Evolutionary conservation across 441 rosid genomes (phyloP).

Genomic region (Manihot esculenta): DNA sequence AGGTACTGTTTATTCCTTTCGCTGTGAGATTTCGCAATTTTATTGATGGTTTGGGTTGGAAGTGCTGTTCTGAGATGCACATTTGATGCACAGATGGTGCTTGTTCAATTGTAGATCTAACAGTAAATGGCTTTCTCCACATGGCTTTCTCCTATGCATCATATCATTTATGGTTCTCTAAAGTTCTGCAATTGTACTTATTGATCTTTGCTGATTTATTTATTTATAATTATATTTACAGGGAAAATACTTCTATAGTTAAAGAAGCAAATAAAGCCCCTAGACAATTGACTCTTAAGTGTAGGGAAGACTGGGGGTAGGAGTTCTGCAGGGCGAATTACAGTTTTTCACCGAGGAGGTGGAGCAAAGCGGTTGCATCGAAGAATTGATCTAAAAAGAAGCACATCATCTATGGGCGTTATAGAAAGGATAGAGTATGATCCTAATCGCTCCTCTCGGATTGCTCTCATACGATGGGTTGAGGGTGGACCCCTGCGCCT

Average conservation of each 20-base stretch:
- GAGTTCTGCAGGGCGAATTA: conserved; percentile 34
- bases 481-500: conserved; percentile 13
- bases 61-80: not conserved
- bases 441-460: conserved; percentile 34
- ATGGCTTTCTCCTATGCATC: no score
- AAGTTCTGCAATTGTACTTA: not conserved
- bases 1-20: not conserved
- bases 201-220: not conserved
- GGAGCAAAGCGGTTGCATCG: conserved; percentile 36
- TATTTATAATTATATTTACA: not conserved
- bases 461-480: conserved; percentile 33
- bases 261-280: conserved; percentile 24
- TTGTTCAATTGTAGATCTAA: no score
- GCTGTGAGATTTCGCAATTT: not conserved
- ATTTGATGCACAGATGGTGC: not conserved
- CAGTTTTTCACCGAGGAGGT: conserved; percentile 33
- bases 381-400: conserved; percentile 31
- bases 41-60: not conserved
- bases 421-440: conserved; percentile 45
- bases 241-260: conserved; percentile 9
- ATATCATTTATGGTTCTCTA: no score
- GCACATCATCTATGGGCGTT: conserved; percentile 30
- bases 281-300: conserved; percentile 17
- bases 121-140: no score
- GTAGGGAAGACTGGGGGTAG: conserved; percentile 29